These are phyloP conservation scores for Lepidium aucheri DNA, from an alignment of 345 rosid species.

Conservation along the genomic window DNA sequence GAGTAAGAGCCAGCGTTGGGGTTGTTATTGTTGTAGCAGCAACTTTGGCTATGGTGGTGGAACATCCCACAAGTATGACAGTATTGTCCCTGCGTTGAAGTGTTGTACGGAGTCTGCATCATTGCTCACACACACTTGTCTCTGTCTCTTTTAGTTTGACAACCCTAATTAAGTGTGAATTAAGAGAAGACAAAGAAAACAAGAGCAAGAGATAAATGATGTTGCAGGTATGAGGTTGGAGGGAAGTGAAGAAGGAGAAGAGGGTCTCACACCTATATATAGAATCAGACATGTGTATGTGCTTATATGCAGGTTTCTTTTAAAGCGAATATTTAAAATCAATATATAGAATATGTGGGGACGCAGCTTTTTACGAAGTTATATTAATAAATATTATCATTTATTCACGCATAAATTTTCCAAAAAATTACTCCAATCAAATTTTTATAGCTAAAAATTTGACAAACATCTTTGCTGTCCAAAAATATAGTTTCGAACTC, in stretches of 20 bases:
- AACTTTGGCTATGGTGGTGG: slow-evolving; percentile 26
- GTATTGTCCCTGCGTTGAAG: slow-evolving; percentile 29
- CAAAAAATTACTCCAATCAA: too few species aligned
- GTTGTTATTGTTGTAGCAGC: slow-evolving; percentile 15
- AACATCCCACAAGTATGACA: slow-evolving; percentile 31
- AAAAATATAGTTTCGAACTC: too few species aligned
- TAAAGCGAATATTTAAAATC: slow-evolving; percentile 20
- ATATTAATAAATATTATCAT: background rate
- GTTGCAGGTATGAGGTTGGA: slow-evolving; percentile 15
- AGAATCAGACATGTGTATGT: slow-evolving; percentile 24
- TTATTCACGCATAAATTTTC: background rate
- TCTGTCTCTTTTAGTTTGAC: background rate
- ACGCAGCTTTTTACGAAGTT: slow-evolving; percentile 26
- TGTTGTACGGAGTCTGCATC: slow-evolving; percentile 32
- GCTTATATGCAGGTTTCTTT: slow-evolving; percentile 15
- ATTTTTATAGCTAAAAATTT: too few species aligned
- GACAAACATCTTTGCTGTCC: too few species aligned
- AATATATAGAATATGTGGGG: slow-evolving; percentile 24
- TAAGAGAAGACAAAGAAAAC: background rate
- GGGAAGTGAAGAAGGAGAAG: slow-evolving; percentile 22
- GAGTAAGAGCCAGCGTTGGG: slow-evolving; percentile 19
- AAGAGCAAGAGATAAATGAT: background rate
- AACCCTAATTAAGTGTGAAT: background rate
- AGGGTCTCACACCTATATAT: slow-evolving; percentile 25
- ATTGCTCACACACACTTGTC: slow-evolving; percentile 1